Evolutionary conservation across 352 stramenopile species (phyloP), one percentile per base, ranked within the genome.

Genomic region (Peronospora farinosa): DNA sequence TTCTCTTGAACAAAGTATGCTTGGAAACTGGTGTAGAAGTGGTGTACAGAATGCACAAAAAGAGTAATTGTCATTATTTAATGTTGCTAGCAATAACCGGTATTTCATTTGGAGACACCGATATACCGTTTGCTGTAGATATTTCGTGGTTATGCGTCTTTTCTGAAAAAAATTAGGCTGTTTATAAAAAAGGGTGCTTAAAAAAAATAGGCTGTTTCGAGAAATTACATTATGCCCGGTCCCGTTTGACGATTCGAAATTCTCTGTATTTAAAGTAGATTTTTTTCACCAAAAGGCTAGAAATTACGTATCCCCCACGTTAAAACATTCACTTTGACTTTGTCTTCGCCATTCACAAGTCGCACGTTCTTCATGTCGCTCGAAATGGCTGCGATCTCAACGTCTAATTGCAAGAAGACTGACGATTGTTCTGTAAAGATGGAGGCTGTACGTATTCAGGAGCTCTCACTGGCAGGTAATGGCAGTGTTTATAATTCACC

Each of bases 381-480:
- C 35, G 42, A 63, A 32, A 44, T 63, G 38, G 37, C 36, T 8
- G 49, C 42, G 44, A 40, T 47, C 19, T 30, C 45, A 11, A n/a
- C 50, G 31, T 46, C 57, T 7, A 25, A 23, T 7, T 33, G 49
- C 19, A 46, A 43, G 36, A 31, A 35, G 19, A 17, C 33, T 17
- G 45, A 11, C 23, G n/a, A n/a, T 4, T 46, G 23, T 35, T 60
- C 47, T 16, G 42, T 68, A 30, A 67, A 59, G 53, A 63, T 44
- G 27, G 45, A 67, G 40, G 48, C 49, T 23, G 48, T 48, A 33
- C 55, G 60, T 40, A 60, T 77, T 16, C 69, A 79, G 48, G 60
- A 70, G 43, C 49, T 79, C 35, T 71, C 64, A 23, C 55, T 77
- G 21, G 49, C 49, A 8, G 16, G 15, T 6, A 42, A 54, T 19